Evolutionary conservation across 176 grass and related monocot genomes (phyloP), one percentile per base, ranked within the genome.

Genomic region (Alloteropsis semialata): DNA sequence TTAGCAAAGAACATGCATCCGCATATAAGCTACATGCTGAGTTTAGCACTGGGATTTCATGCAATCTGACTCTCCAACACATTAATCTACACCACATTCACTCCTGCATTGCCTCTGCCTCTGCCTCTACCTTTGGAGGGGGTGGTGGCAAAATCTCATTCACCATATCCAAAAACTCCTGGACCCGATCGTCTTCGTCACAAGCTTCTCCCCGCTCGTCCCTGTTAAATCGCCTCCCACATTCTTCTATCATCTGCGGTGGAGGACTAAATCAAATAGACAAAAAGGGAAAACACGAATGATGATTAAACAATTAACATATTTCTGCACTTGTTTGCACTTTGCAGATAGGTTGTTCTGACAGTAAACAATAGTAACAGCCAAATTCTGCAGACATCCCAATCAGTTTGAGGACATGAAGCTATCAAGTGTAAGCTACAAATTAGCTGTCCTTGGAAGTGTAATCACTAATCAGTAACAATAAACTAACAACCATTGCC

Each of bases 201-300:
- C 56, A 38, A 38, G 36, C 5, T 54, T 71, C 56, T 86, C 71
- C 73, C 18, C 4, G 60, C 3, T 86, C 69, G 0, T 84, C 86
- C 84, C 21, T 88, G 9, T 29, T 28, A 67, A 91, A 82, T 73
- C 88, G 84, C 18, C 34, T 80, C 3, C 36, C 86, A 11, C 88
- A 94, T 37, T 91, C 68, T 77, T 88, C 86, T 84, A 86, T 33
- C 71, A 91, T 84, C 88, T 91, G 75, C 34, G 51, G 25, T 9
- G 3, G 19, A 56, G 2, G 53, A 69, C 14, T 5, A 46, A 75
- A 30, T 21, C 32, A 66, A 65, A 44, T n/a, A 29, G 44, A 54
- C 11, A 11, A 64, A 39, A 5, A 60, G 57, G 28, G 29, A 72
- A 42, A 36, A 18, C 16, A 50, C n/a, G 30, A 8, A 59, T 10